Percentiles rank a stretch among this genome's conserved stretches.
These are phyloP conservation scores for Rhizophora mangle DNA, from an alignment of 345 rosid genomes.

Conservation along the genomic window DNA sequence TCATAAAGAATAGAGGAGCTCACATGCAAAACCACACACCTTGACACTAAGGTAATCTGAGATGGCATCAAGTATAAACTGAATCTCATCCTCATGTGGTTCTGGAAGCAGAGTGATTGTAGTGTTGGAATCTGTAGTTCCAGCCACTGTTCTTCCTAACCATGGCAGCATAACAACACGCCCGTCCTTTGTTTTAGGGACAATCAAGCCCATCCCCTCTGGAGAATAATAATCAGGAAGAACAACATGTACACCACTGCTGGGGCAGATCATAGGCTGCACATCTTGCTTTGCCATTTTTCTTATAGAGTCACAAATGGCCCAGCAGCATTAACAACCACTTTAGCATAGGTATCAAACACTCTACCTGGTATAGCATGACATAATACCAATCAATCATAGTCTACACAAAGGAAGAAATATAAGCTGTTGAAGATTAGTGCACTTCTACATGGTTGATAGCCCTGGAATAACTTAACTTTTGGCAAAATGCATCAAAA, in stretches of 20 bases:
- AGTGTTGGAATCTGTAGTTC: constrained; percentile 93
- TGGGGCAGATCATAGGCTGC: constrained; percentile 79
- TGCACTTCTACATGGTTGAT: background rate
- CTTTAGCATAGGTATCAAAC: constrained; percentile 83
- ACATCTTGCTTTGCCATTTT: constrained; percentile 69
- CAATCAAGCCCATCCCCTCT: constrained; percentile 98
- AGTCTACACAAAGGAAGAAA: background rate
- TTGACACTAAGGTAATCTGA: constrained; percentile 81
- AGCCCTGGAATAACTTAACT: background rate
- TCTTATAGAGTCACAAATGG: constrained; percentile 90
- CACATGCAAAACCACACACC: constrained; percentile 35
- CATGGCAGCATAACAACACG: constrained; percentile 98
- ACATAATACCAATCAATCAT: background rate
- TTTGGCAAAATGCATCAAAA: background rate
- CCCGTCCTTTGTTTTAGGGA: constrained; percentile 98
- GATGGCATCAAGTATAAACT: constrained; percentile 93
- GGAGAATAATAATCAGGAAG: constrained; percentile 99
- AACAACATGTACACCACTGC: constrained; percentile 93
- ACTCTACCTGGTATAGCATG: constrained; percentile 54
- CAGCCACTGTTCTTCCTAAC: constrained; percentile 97
- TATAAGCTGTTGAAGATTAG: background rate
- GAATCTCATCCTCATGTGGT: constrained; percentile 96
- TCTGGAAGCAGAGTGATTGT: constrained; percentile 81
- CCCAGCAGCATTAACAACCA: constrained; percentile 91
- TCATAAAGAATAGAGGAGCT: background rate